Percentiles rank a stretch among this genome's conserved stretches.
phyloP scores from a whole-genome alignment of 2,329 filamentous ascomycete genomes.

The Samsoniella hepiali region DNA sequence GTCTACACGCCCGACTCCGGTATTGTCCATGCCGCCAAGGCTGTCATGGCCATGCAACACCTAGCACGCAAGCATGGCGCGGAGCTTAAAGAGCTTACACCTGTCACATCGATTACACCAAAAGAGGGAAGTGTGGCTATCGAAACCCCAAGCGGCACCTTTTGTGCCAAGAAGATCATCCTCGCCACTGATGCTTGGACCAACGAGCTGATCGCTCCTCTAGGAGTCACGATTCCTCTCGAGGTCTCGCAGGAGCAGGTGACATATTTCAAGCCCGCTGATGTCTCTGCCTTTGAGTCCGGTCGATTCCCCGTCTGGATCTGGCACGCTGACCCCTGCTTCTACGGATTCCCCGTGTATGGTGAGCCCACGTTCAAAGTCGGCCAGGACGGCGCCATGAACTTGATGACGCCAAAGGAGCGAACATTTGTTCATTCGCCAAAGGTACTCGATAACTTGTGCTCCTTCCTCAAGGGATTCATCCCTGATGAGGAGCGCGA shows the following conservation, averaged over 20 bases:
- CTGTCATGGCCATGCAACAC: constrained; percentile 20
- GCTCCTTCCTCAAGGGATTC: neutral
- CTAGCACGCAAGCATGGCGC: constrained; percentile 17
- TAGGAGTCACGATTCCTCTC: constrained; percentile 28
- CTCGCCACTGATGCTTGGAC: constrained; percentile 21
- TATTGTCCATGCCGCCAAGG: constrained; percentile 21
- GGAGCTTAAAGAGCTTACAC: constrained; percentile 15
- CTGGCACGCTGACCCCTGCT: constrained; percentile 16
- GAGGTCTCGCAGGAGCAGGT: constrained; percentile 18
- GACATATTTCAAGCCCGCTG: constrained; percentile 21
- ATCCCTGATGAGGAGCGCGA: constrained; percentile 8
- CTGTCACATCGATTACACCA: constrained; percentile 8
- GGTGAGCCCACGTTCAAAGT: constrained; percentile 21
- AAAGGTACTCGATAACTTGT: neutral
- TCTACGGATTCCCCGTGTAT: constrained; percentile 21
- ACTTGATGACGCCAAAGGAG: constrained; percentile 18
- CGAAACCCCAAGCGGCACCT: constrained; percentile 14
- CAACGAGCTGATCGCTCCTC: constrained; percentile 18
- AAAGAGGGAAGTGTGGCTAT: constrained; percentile 3
- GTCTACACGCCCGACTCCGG: constrained; percentile 28
- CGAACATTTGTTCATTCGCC: constrained; percentile 20
- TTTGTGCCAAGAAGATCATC: constrained; percentile 19
- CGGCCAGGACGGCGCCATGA: constrained; percentile 18
- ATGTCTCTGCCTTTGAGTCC: constrained; percentile 10
- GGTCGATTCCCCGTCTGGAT: constrained; percentile 21